phyloP scores from a whole-genome alignment of 805 yeast species.

The Candida incommunis region DNA sequence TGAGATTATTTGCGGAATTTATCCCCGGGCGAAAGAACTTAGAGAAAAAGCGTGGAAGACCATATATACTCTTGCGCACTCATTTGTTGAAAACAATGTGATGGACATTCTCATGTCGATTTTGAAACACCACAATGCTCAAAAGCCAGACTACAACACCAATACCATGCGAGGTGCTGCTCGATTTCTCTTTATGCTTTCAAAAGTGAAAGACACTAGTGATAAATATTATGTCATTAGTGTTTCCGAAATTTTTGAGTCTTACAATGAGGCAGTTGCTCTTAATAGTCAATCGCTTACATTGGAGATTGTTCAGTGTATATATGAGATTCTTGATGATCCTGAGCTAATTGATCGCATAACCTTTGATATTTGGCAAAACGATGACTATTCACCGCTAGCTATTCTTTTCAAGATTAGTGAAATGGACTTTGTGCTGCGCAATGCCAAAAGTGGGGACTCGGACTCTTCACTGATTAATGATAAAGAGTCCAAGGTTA shows the following conservation, averaged over 20 bases:
- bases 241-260: constrained; percentile 21
- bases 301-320: constrained; percentile 26
- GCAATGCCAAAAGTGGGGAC: not conserved
- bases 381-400: constrained; percentile 24
- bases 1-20: constrained; percentile 32
- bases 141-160: constrained; percentile 11
- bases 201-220: constrained; percentile 4
- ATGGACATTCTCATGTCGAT: constrained; percentile 1
- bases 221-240: constrained; percentile 15
- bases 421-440: not conserved
- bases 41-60: constrained; percentile 25
- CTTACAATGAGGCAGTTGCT: constrained; percentile 20
- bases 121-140: not conserved
- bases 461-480: not conserved
- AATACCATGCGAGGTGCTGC: constrained; percentile 25
- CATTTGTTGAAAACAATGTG: constrained; percentile 5
- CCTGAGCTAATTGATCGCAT: constrained; percentile 16
- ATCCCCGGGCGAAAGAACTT: constrained; percentile 24
- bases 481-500: not conserved
- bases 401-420: constrained; percentile 16
- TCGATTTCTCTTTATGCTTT: constrained; percentile 16
- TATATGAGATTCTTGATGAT: constrained; percentile 27
- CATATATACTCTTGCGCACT: constrained; percentile 23
- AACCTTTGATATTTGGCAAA: constrained; percentile 19
- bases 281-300: constrained; percentile 27